phyloP scores from a whole-genome alignment of 1,284 basidiomycete genomes.

The Leccinum subrobustum region DNA sequence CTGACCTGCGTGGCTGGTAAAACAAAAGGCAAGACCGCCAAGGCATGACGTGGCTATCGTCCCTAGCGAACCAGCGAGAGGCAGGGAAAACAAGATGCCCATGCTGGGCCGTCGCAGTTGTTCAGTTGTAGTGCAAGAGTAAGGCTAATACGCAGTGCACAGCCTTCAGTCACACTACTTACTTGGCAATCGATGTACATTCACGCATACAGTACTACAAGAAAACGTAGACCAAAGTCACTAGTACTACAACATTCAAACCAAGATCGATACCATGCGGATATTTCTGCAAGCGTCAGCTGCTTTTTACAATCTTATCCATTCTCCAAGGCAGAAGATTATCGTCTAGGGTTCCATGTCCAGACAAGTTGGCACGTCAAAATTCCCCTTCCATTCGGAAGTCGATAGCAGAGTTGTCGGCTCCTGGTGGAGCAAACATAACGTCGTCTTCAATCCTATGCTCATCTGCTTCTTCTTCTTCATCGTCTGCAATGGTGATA shows the following conservation, averaged over 20 bases:
- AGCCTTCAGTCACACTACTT: too few species aligned
- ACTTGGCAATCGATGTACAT: not conserved
- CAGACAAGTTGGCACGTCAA: not conserved
- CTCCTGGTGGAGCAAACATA: constrained; percentile 10
- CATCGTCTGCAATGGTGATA: not conserved
- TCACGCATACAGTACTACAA: not conserved
- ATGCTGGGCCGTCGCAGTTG: constrained; percentile 40
- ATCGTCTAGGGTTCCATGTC: not conserved
- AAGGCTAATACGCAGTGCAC: not conserved
- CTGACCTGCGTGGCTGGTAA: constrained; percentile 78
- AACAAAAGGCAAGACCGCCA: constrained; percentile 80
- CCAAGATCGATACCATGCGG: not conserved
- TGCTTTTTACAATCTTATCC: not conserved
- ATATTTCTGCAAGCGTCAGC: not conserved
- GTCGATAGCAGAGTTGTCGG: not conserved
- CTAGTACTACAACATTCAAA: not conserved
- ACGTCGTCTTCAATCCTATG: constrained; percentile 16
- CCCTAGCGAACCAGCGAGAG: constrained; percentile 76
- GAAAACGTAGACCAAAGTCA: not conserved
- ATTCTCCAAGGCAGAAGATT: not conserved
- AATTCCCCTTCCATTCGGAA: constrained; percentile 2
- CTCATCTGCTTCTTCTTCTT: not conserved
- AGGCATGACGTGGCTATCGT: constrained; percentile 80
- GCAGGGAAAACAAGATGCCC: constrained; percentile 85
- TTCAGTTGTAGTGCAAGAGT: not conserved